These are phyloP conservation scores for Diutina scorzettiae DNA, from an alignment of 1,139 yeast species.

Conservation along the genomic window DNA sequence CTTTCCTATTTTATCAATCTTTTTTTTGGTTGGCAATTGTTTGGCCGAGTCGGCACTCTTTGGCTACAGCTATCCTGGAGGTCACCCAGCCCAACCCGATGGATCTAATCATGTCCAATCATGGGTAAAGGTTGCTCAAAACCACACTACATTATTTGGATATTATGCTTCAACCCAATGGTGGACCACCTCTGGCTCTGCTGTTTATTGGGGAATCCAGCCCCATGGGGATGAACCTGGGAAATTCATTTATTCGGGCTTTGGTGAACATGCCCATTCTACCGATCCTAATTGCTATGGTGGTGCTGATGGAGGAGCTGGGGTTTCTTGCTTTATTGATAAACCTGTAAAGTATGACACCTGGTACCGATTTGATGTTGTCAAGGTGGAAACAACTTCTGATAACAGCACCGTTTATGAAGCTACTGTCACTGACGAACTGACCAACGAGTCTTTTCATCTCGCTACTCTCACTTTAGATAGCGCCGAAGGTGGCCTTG, in stretches of 20 bases:
- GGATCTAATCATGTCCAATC: too few relatives aligned
- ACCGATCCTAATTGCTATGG: background rate
- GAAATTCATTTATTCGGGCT: background rate
- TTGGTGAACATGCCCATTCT: background rate
- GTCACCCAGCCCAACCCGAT: too few relatives aligned
- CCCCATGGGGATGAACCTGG: background rate
- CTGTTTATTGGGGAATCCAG: background rate
- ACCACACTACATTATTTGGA: background rate
- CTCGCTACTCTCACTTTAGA: background rate
- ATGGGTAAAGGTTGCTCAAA: background rate
- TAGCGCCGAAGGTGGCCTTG: background rate
- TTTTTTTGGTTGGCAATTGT: too few relatives aligned
- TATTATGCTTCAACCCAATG: background rate
- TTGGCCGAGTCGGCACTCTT: too few relatives aligned
- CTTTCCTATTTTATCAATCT: too few relatives aligned
- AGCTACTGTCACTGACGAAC: background rate
- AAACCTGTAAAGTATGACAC: background rate
- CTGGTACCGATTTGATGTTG: background rate
- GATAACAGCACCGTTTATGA: background rate
- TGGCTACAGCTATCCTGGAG: too few relatives aligned
- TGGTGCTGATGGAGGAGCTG: background rate
- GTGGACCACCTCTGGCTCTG: background rate
- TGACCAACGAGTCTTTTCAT: background rate
- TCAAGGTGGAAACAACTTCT: background rate
- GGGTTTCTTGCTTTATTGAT: background rate